Evolutionary conservation across 208 protist genomes (phyloP).

Genomic region (Spongospora subterranea): DNA sequence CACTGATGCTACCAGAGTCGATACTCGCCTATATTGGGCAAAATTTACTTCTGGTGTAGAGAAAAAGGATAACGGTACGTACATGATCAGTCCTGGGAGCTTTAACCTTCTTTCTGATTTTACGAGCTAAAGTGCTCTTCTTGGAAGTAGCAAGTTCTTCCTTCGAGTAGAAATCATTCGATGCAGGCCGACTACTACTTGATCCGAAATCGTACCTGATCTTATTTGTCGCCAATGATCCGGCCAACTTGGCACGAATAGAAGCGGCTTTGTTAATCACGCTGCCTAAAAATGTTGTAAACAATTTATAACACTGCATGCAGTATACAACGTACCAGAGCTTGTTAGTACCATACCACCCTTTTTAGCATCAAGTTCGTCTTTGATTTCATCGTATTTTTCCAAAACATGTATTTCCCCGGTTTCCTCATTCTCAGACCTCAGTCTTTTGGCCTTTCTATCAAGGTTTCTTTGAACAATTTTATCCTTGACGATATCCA

Average conservation of each 20-base stretch:
- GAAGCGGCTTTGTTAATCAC: background rate
- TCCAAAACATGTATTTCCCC: background rate
- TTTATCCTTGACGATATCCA: background rate
- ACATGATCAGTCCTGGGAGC: too few species aligned
- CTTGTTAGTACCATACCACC: background rate
- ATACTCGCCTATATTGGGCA: too few species aligned
- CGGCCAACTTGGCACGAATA: conserved; percentile 17
- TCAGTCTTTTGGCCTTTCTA: conserved; percentile 20
- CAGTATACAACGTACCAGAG: background rate
- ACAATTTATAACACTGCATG: background rate
- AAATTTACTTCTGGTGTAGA: too few species aligned
- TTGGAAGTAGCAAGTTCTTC: conserved; percentile 32
- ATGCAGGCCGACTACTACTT: background rate
- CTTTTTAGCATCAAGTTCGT: conserved; percentile 28
- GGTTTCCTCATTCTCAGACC: background rate
- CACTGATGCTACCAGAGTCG: background rate
- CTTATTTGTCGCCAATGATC: background rate
- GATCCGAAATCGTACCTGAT: background rate
- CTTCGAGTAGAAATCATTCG: conserved; percentile 25
- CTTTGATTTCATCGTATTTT: conserved; percentile 52
- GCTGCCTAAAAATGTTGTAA: background rate
- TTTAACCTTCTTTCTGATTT: background rate
- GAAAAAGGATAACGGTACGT: too few species aligned
- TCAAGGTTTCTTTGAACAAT: background rate
- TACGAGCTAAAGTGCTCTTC: conserved; percentile 4